Evolutionary conservation across 1,284 basidiomycete species (phyloP), one percentile per base, ranked within the genome.

Genomic region (Cryptococcus sp.): DNA sequence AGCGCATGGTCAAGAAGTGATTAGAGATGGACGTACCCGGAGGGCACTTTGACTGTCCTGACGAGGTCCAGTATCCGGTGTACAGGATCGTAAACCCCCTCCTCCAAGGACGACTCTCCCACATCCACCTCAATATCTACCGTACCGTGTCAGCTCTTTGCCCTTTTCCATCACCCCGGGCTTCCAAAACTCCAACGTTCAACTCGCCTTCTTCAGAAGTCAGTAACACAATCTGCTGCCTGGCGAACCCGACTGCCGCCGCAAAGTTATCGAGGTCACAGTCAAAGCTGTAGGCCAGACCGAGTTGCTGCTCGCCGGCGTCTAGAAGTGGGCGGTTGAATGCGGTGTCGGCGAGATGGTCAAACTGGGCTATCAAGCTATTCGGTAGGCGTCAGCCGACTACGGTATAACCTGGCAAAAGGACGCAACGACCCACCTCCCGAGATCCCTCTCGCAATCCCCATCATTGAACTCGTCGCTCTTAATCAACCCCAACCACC

Each of bases 241-340:
- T 90, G 37, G 88, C 85, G 59, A 93, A 83, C 1, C 89, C 89
- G 51, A 95, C 84, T 1, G 91, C 90, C 8, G 91, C 91, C 24
- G 89, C 85, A 72, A 96, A 92, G 73, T 89, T 88, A 73, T 97
- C 93, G 8, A 97, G 80, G 75, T 97, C 93, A 61, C 86, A 83
- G 68, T 97, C 93, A 65, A 94, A 85, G 15, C 85, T 83, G 44
- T 85, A 77, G 1, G 87, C 84, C 67, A 88, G 86, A 5, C 89
- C 89, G n/a, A 92, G 79, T 74, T 95, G 90, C 28, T 87, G 83
- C 78, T 97, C 93, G 12, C 86, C 90, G 9, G 93, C 77, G 72
- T 95, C 93, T 47, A 86, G 83, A n/a, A 88, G 85, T 59, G 86
- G 88, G 24, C 84, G 84, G 60, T 81, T 81, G 68, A 96, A 91